Evolutionary conservation across 2,329 filamentous ascomycete genomes (phyloP), one percentile per base, ranked within the genome.

Genomic region (Catunica adiposa): DNA sequence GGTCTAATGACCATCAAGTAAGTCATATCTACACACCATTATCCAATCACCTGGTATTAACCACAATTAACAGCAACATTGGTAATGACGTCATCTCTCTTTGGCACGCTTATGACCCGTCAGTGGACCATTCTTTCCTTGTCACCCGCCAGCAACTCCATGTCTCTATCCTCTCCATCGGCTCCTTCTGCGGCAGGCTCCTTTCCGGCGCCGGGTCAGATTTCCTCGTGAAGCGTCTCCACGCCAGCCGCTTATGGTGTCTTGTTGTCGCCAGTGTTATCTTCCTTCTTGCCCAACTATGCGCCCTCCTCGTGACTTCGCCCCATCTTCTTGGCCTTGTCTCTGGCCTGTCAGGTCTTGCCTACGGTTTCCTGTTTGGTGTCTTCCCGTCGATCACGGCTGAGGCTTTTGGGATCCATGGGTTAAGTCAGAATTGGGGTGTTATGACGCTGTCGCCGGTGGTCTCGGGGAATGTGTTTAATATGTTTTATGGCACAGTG

Each of bases 1-100:
- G 92, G 92, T 9, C 72, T 98, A 61, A 98, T 98, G 92, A 97
- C 90, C 0, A 98, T 98, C 70, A 98, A 98, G 89, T 94, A 75
- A 68, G 84, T 73, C 23, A 42, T 6, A 23, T 26, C 9, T 48
- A 1, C 1, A 20, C 17, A 14, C 15, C 15, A 23, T n/a, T 6
- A 23, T 25, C 23, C 11, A 25, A 22, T 11, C 9, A n/a, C n/a
- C 31, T 22, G 53, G 34, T 56, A 44, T 53, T 59, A 58, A 52
- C 14, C 22, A 51, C 9, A 22, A 2, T 34, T 34, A 34, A 34
- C 62, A 94, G 88, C 71, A 98, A 98, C 63, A 95, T 97, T 64
- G 92, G 92, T 46, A 94, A 95, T 65, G 81, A 89, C 62, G 83
- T 82, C 58, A 86, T 87, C 65, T 88, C 89, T 2, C 75, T 98